These are phyloP conservation scores for Tuber magnatum DNA, from an alignment of 495 filamentous ascomycete species.

Conservation along the genomic window DNA sequence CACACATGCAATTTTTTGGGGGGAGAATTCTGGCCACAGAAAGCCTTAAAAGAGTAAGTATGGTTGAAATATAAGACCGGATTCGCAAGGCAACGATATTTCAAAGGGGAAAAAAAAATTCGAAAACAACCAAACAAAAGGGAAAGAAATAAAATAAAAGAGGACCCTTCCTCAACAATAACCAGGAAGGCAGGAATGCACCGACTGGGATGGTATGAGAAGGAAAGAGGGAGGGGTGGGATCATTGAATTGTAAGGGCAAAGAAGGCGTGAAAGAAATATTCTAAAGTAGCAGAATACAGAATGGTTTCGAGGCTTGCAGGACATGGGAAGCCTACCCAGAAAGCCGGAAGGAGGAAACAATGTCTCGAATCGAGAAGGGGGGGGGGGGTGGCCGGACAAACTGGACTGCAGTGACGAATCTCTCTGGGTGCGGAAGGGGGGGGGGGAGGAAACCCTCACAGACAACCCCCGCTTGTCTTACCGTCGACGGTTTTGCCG, in stretches of 20 bases:
- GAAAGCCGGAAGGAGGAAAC: constrained; percentile 36
- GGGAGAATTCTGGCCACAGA: not conserved
- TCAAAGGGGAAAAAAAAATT: constrained; percentile 25
- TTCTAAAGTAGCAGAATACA: constrained; percentile 20
- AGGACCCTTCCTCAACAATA: constrained; percentile 20
- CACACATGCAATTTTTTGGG: constrained; percentile 3
- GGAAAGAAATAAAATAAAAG: constrained; percentile 20
- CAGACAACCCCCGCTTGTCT: constrained; percentile 31
- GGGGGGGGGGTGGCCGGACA: constrained; percentile 15
- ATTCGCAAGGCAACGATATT: constrained; percentile 25
- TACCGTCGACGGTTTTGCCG: constrained; percentile 27
- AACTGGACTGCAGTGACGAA: constrained; percentile 15
- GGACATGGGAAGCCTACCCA: constrained; percentile 38
- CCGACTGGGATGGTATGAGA: constrained; percentile 9
- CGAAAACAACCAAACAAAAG: constrained; percentile 24
- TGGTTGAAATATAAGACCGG: constrained; percentile 31
- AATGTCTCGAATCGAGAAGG: constrained; percentile 28
- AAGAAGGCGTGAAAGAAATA: constrained; percentile 7
- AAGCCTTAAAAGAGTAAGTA: constrained; percentile 17
- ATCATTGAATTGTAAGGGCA: constrained; percentile 23
- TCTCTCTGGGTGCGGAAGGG: constrained; percentile 20
- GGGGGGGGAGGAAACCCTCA: constrained; percentile 12
- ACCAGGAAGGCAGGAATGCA: constrained; percentile 12
- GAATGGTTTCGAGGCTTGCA: constrained; percentile 25
- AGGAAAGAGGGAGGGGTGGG: constrained; percentile 17